Evolutionary conservation across 2,329 filamentous ascomycete genomes (phyloP), one percentile per base, ranked within the genome.

Genomic region (Trichocomaceae sp.): DNA sequence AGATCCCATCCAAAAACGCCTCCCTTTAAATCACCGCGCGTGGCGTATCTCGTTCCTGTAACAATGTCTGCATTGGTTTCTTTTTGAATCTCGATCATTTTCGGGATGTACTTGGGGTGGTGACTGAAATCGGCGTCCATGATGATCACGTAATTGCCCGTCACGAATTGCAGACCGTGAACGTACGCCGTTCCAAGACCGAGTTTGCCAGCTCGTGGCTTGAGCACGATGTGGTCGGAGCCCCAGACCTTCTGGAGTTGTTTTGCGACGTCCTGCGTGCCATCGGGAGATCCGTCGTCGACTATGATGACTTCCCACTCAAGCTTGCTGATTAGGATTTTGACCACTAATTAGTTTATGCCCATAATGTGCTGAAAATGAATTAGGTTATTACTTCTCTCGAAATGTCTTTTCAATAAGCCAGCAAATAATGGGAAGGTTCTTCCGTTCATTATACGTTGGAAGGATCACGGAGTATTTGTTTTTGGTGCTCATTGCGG

Each of bases 91-190:
- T 81, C 81, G 66, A 99, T 89, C 90, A 99, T 97, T 69, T 86
- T 80, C 52, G 91, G 85, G 74, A 99, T 96, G 82, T 97, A 99
- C 77, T 97, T 99, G 69, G 93, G 93, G 79, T 99, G 93, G 78
- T 99, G 93, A 64, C 84, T 90, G 81, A 99, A 99, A 77, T 99
- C 93, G 75, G 95, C 93, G 78, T 99, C 93, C 93, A 99, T 99
- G 81, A 99, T 99, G 79, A 99, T 89, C 70, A 99, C 89, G 69
- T 85, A 97, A 81, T 95, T 96, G 66, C 93, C 93, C 20, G 85
- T 90, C 22, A 82, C 87, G 70, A 88, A 97, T 72, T 96, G 83
- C 58, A 99, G 81, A 51, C 92, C 92, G 74, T 96, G 91, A 39
- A 96, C 89, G 76, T 97, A 97, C 48, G 92, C 92, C 2, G 92